Conservation (phyloP, 768 basidiomycete species). For the Russula griseocarnosa region DNA sequence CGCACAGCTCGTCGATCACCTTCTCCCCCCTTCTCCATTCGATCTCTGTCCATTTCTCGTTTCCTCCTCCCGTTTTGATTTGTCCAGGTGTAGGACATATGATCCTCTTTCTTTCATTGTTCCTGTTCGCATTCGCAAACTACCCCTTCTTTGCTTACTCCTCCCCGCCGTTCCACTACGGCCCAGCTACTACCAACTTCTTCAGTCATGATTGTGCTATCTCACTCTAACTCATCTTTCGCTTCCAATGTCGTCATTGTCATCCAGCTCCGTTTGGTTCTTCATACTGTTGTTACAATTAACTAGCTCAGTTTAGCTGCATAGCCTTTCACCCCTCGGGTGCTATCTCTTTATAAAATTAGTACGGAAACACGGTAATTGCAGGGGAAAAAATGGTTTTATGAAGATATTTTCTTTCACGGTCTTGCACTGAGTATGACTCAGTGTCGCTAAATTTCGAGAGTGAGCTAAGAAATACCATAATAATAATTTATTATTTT, state of each 20-base stretch:
- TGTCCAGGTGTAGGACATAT: slow-evolving; percentile 4
- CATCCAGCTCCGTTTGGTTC: slow-evolving; percentile 17
- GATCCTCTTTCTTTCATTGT: slow-evolving; percentile 1
- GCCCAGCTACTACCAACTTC: slow-evolving; percentile 3
- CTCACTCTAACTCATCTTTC: slow-evolving; percentile 23
- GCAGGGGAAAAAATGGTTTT: neutral
- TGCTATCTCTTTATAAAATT: slow-evolving; percentile 14
- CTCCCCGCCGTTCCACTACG: neutral
- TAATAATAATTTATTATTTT: no score
- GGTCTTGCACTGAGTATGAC: no score
- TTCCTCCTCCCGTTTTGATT: neutral
- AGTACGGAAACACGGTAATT: slow-evolving; percentile 13
- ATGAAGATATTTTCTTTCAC: neutral
- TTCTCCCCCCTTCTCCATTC: neutral
- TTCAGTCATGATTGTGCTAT: slow-evolving; percentile 19
- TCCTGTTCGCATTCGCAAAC: slow-evolving; percentile 13
- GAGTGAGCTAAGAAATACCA: no score
- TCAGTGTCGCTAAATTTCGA: no score
- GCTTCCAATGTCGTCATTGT: slow-evolving; percentile 24
- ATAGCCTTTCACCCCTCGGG: slow-evolving; percentile 14
- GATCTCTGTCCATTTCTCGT: slow-evolving; percentile 2
- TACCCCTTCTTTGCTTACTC: slow-evolving; percentile 10
- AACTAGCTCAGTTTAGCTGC: slow-evolving; percentile 16
- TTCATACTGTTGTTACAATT: slow-evolving; percentile 24
- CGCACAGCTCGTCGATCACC: slow-evolving; percentile 23